A percentile compares a stretch with the other conserved stretches of the same genome.
phyloP scores from a whole-genome alignment of 2,329 filamentous ascomycete genomes.

The Diaporthe destruens region DNA sequence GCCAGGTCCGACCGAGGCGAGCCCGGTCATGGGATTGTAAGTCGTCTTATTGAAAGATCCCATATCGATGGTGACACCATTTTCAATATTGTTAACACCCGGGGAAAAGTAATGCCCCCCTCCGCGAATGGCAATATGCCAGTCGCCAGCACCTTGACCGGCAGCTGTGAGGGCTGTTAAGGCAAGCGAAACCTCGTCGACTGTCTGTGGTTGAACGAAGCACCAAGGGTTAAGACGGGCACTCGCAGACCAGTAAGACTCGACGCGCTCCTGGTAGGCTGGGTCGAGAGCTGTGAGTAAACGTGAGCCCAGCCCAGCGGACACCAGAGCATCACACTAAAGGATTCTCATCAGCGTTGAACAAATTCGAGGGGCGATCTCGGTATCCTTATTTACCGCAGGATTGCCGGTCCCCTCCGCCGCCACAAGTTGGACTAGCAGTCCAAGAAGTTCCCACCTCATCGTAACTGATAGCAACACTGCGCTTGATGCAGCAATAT shows the following conservation, averaged over 20 bases:
- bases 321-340: constrained; percentile 18
- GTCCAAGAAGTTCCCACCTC: not conserved
- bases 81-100: constrained; percentile 57
- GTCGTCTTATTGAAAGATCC: constrained; percentile 44
- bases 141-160: constrained; percentile 46
- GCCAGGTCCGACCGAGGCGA: constrained; percentile 34
- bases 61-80: constrained; percentile 60
- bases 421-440: not conserved
- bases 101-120: constrained; percentile 61
- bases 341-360: not conserved
- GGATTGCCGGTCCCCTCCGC: constrained; percentile 1
- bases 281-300: constrained; percentile 3
- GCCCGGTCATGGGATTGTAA: constrained; percentile 38
- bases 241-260: constrained; percentile 42
- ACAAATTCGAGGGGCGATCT: too few species aligned
- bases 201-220: constrained; percentile 45
- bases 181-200: constrained; percentile 45
- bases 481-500: not conserved
- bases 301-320: constrained; percentile 15
- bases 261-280: constrained; percentile 38
- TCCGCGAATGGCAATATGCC: constrained; percentile 61
- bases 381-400: not conserved
- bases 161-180: constrained; percentile 38
- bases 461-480: not conserved
- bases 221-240: constrained; percentile 46